Evolutionary conservation across 2,329 filamentous ascomycete genomes (phyloP), one percentile per base, ranked within the genome.

Genomic region (Paracamarosporium sp.): DNA sequence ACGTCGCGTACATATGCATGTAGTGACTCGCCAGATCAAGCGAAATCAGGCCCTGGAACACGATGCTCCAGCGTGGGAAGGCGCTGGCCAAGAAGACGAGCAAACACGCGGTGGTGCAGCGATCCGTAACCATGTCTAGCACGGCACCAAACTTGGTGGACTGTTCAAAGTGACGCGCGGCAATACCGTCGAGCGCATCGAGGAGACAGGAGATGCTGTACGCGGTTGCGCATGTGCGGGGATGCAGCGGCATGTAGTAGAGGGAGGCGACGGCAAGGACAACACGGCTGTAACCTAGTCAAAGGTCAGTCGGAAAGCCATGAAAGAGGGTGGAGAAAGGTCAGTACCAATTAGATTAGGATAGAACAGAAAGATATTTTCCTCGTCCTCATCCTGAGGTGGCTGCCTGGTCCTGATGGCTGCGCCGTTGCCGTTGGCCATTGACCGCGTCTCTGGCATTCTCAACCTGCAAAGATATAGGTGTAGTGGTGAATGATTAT

Each of bases 201-300:
- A 99, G 90, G 43, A 98, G 86, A 77, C 95, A 98, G 25, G 94
- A 98, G 57, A 99, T 82, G 75, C 89, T 94, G 84, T 99, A 99
- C 53, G 96, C 87, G 48, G 93, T 78, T 57, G 91, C 93, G 81
- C 94, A 98, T 35, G 93, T 97, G 70, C 94, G 90, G n/a, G 94
- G 94, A 78, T 99, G 95, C 53, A 98, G 87, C 50, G 95, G 94
- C 95, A 99, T 99, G 83, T 97, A 99, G 82, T 98, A 97, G 65
- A 99, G 88, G 27, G 95, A 97, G 46, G 91, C 92, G 70, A 97
- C 82, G 68, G 93, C 93, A 65, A 84, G 80, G 48, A 84, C 73
- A 66, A 84, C 77, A 55, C 82, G 81, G 45, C 74, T 75, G 70
- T 83, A 83, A 61, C 82, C 82, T 83, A 57, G 5, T 44, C 15